Conservation (phyloP, 2,329 filamentous ascomycete species). For the Scedosporium boydii region DNA sequence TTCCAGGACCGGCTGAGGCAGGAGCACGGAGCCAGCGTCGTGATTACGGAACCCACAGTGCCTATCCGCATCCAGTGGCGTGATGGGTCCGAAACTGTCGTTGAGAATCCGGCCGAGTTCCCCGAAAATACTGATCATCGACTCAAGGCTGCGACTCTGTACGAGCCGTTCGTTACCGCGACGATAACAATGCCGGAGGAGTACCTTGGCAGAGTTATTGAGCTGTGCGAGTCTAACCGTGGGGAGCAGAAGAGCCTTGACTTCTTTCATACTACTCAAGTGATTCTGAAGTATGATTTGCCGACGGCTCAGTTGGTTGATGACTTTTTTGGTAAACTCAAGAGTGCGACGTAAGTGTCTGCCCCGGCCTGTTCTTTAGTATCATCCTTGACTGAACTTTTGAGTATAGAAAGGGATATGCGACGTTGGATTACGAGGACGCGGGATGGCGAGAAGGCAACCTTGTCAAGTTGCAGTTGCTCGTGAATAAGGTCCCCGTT, state of each 20-base stretch:
- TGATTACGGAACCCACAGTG: constrained; percentile 93
- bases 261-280: constrained; percentile 86
- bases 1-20: constrained; percentile 92
- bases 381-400: constrained; percentile 1
- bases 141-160: constrained; percentile 32
- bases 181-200: constrained; percentile 90
- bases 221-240: constrained; percentile 83
- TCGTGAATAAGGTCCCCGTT: constrained; percentile 88
- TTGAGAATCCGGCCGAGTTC: constrained; percentile 82
- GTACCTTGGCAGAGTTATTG: constrained; percentile 88
- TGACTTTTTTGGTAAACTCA: constrained; percentile 94
- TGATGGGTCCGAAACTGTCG: constrained; percentile 66
- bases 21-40: constrained; percentile 89
- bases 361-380: background rate
- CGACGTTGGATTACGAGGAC: constrained; percentile 93
- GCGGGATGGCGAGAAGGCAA: constrained; percentile 73
- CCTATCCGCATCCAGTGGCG: constrained; percentile 78
- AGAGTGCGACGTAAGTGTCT: constrained; percentile 59
- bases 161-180: constrained; percentile 56
- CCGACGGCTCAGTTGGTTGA: constrained; percentile 87
- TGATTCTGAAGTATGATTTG: constrained; percentile 87
- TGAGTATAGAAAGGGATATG: constrained; percentile 67
- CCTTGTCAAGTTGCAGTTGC: constrained; percentile 80
- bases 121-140: constrained; percentile 54
- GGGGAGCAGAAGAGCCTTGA: constrained; percentile 80